Evolutionary conservation across 345 rosid genomes (phyloP), one percentile per base, ranked within the genome.

Genomic region (Dimocarpus longan): DNA sequence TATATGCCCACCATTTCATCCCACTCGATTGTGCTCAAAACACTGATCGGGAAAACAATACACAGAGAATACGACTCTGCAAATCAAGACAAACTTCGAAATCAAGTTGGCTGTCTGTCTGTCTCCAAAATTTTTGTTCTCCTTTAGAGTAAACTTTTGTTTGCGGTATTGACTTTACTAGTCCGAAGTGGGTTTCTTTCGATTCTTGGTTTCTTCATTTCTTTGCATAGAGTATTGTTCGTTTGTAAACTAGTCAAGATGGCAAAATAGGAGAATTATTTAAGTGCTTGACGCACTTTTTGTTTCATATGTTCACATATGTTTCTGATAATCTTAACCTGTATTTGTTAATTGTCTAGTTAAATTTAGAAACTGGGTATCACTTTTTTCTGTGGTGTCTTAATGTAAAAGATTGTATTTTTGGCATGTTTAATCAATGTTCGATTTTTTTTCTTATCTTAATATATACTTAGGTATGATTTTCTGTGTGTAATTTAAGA

Each of bases 121-220:
- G 26, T 60, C 65, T 60, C 28, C 11, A 3, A n/a, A 19, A 60
- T 9, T 28, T 28, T 13, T 8, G 12, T 8, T 60, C 65, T 60
- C 65, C n/a, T 16, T 54, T 6, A 16, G 59, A 22, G 26, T 60
- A 19, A 60, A 5, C 65, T 60, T 21, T 28, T 37, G 50, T 42
- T 42, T 73, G 54, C n/a, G 0, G 39, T 22, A 43, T 18, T 22
- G 32, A 43, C 28, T 63, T 24, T 10, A 22, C 32, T 48, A 43
- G 24, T 44, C 43, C 32, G 8, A 74, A 54, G 77, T 62, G 56
- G 52, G 68, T 63, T 74, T 60, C 56, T 9, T 44, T 13, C 48
- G 5, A 74, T 21, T 73, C 6, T 59, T 13, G 60, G n/a, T 40
- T 52, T 40, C 10, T 62, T 24, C 9, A 8, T 22, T 60, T 74